A percentile compares a stretch with the other conserved stretches of the same genome.
Evolutionary conservation across 495 filamentous ascomycete genomes (phyloP).

Genomic region (Wilcoxina mikolae): DNA sequence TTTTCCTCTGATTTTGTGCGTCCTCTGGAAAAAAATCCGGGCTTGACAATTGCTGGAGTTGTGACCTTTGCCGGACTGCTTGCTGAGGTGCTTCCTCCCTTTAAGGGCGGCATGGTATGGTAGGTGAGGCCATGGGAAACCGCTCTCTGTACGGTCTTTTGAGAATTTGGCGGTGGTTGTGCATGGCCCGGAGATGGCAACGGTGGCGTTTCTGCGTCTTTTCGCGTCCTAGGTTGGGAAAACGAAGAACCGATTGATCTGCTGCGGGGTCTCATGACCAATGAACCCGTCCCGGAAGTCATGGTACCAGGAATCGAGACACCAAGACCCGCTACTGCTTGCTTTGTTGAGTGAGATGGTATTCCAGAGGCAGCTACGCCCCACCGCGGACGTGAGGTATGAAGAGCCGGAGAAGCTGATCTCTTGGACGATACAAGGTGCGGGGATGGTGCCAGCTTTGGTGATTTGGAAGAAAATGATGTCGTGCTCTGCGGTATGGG

Average conservation of each 20-base stretch:
- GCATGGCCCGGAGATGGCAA: background rate
- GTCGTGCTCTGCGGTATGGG: constrained; percentile 7
- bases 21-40: constrained; percentile 19
- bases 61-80: constrained; percentile 12
- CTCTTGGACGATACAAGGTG: constrained; percentile 3
- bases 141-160: constrained; percentile 17
- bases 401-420: constrained; percentile 15
- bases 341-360: constrained; percentile 11
- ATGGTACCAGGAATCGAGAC: constrained; percentile 20
- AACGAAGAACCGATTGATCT: constrained; percentile 13
- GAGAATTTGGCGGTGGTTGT: background rate
- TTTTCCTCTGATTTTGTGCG: constrained; percentile 28
- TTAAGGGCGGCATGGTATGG: constrained; percentile 13
- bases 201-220: background rate
- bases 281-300: constrained; percentile 8
- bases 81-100: too few relatives aligned
- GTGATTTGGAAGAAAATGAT: constrained; percentile 16
- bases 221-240: background rate
- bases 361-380: constrained; percentile 19
- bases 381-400: constrained; percentile 15
- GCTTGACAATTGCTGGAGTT: constrained; percentile 20
- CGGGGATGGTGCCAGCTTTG: constrained; percentile 20
- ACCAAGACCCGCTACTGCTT: constrained; percentile 17
- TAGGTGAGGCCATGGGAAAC: constrained; percentile 14
- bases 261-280: constrained; percentile 22